Percentiles rank a stretch among this genome's conserved stretches.
Conservation (phyloP, 73 alveolate genomes). For the Diophrys sp. region DNA sequence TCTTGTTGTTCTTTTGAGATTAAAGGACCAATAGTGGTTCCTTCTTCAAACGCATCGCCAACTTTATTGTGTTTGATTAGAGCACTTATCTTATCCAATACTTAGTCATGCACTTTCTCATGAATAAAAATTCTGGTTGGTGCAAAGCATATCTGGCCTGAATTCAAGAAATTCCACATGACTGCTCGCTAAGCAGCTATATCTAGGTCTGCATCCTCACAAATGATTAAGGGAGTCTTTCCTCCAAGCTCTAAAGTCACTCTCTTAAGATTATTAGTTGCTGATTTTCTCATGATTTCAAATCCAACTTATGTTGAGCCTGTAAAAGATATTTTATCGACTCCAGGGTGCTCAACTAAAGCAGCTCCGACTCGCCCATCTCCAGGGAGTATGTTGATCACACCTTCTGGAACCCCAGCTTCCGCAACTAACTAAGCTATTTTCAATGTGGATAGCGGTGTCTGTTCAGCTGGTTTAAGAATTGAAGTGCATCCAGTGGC, state of each 20-base stretch:
- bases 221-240: conserved; percentile 72
- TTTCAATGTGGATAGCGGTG: conserved; percentile 86
- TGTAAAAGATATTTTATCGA: conserved; percentile 83
- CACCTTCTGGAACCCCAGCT: conserved; percentile 95
- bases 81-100: conserved; percentile 30
- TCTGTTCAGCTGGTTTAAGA: conserved; percentile 88
- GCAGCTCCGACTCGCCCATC: conserved; percentile 77
- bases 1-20: conserved; percentile 36
- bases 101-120: conserved; percentile 59
- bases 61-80: conserved; percentile 44
- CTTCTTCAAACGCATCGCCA: conserved; percentile 50
- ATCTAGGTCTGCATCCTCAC: conserved; percentile 71
- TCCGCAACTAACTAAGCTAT: conserved; percentile 70
- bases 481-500: conserved; percentile 67
- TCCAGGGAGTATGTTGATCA: conserved; percentile 82
- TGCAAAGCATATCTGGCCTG: conserved; percentile 56
- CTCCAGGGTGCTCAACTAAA: conserved; percentile 64
- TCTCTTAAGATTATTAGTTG: conserved; percentile 47
- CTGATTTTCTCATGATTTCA: conserved; percentile 61
- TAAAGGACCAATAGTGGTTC: conserved; percentile 50
- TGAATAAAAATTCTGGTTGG: conserved; percentile 64
- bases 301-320: conserved; percentile 83
- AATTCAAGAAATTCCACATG: conserved; percentile 58
- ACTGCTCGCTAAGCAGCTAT: conserved; percentile 62
- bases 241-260: conserved; percentile 89